Evolutionary conservation across 768 basidiomycete genomes (phyloP).

Genomic region (Tricholoma bakamatsutake): DNA sequence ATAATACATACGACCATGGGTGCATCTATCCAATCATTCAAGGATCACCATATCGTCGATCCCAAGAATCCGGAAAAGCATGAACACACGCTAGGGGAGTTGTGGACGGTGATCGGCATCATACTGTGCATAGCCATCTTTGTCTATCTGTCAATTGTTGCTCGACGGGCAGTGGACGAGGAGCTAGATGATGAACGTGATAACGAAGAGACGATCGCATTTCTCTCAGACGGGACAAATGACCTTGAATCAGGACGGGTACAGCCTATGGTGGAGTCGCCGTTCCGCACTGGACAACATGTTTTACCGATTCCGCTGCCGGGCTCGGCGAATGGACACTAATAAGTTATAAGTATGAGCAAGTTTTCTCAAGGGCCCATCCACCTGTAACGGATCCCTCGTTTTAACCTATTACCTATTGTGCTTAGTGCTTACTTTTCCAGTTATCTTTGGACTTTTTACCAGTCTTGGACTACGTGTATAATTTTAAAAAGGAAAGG

Average conservation of each 20-base stretch:
- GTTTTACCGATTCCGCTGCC: constrained; percentile 22
- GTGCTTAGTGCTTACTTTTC: neutral
- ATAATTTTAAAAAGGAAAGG: neutral
- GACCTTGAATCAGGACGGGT: constrained; percentile 30
- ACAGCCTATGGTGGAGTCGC: constrained; percentile 43
- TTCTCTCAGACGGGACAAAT: constrained; percentile 33
- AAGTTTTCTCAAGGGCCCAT: neutral
- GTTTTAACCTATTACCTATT: neutral
- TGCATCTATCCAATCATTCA: constrained; percentile 79
- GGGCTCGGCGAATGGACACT: constrained; percentile 2
- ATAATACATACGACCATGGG: constrained; percentile 89
- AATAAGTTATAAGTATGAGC: neutral
- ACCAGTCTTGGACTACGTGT: neutral
- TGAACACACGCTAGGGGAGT: constrained; percentile 45
- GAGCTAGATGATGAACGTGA: constrained; percentile 39
- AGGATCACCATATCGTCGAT: constrained; percentile 46
- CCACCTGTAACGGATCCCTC: neutral
- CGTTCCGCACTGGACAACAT: constrained; percentile 29
- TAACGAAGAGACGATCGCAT: constrained; percentile 49
- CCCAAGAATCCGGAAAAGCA: constrained; percentile 39
- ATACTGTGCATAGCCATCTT: constrained; percentile 68
- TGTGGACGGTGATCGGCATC: constrained; percentile 68
- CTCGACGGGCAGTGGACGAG: constrained; percentile 55
- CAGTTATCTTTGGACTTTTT: neutral
- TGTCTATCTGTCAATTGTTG: constrained; percentile 75